phyloP scores from a whole-genome alignment of 2,329 filamentous ascomycete species.

The Trichocomaceae sp. region DNA sequence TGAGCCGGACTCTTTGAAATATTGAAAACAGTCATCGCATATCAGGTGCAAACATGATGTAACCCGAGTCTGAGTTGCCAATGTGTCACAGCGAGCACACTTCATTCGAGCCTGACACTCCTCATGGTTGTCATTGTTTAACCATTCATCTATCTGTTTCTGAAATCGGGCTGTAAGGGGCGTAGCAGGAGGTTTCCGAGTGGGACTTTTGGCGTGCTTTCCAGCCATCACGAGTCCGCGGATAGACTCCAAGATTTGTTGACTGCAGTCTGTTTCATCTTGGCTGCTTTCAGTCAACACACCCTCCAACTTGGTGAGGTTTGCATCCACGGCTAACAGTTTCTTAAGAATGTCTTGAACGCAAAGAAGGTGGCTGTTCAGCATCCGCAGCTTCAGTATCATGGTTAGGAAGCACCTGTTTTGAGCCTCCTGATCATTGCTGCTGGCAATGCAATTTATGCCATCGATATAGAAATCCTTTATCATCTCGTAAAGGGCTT shows the following conservation, averaged over 20 bases:
- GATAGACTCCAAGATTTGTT: background rate
- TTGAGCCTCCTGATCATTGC: background rate
- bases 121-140: background rate
- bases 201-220: background rate
- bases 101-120: background rate
- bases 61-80: background rate
- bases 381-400: constrained; percentile 8
- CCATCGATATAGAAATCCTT: background rate
- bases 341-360: constrained; percentile 6
- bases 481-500: constrained; percentile 5
- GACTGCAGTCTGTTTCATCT: background rate
- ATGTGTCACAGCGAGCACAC: background rate
- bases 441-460: constrained; percentile 1
- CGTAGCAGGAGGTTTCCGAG: background rate
- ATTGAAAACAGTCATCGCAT: constrained; percentile 2
- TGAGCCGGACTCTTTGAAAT: background rate
- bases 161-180: background rate
- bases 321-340: background rate
- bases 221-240: background rate
- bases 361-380: constrained; percentile 9
- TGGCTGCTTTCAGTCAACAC: background rate
- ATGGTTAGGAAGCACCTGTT: constrained; percentile 10
- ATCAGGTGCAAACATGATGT: constrained; percentile 7
- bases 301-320: background rate
- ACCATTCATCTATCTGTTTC: background rate